These are phyloP conservation scores for Chrysanthemum seticuspe DNA, from an alignment of 129 eudicot genomes.

Conservation along the genomic window DNA sequence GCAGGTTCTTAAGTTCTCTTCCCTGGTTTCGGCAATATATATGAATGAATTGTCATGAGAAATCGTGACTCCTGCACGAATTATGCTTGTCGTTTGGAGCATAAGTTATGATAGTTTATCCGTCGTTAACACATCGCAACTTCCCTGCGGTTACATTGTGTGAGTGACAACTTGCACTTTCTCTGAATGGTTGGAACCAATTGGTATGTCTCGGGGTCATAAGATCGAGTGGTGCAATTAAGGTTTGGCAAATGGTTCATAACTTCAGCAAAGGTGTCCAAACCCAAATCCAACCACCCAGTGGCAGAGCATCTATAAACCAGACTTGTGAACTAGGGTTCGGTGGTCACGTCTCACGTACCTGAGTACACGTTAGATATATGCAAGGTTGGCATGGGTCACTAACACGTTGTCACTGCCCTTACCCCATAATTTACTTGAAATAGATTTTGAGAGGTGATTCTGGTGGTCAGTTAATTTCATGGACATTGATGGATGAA, in stretches of 20 bases:
- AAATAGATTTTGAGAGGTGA: too few relatives aligned
- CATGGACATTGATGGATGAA: too few relatives aligned
- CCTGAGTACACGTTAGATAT: too few relatives aligned
- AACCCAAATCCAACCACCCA: constrained; percentile 14
- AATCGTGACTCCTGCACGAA: constrained; percentile 82
- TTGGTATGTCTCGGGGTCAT: constrained; percentile 92
- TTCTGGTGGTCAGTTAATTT: too few relatives aligned
- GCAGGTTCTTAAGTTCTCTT: constrained; percentile 85
- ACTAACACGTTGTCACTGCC: too few relatives aligned
- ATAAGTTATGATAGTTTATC: constrained; percentile 82
- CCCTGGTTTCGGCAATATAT: constrained; percentile 80
- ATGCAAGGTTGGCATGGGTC: too few relatives aligned
- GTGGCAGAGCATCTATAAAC: too few relatives aligned
- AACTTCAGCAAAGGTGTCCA: constrained; percentile 42
- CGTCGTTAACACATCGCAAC: constrained; percentile 83
- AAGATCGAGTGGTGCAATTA: constrained; percentile 96
- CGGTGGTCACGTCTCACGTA: too few relatives aligned
- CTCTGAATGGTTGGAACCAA: constrained; percentile 80
- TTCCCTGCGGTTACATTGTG: constrained; percentile 78
- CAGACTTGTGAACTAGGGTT: too few relatives aligned
- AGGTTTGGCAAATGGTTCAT: constrained; percentile 93
- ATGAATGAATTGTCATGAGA: constrained; percentile 87
- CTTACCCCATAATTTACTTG: too few relatives aligned
- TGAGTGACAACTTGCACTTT: constrained; percentile 73
- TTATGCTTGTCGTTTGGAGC: constrained; percentile 91